These are phyloP conservation scores for Alisma plantagoaquatica DNA, from an alignment of 106 monocot genomes.

Conservation along the genomic window DNA sequence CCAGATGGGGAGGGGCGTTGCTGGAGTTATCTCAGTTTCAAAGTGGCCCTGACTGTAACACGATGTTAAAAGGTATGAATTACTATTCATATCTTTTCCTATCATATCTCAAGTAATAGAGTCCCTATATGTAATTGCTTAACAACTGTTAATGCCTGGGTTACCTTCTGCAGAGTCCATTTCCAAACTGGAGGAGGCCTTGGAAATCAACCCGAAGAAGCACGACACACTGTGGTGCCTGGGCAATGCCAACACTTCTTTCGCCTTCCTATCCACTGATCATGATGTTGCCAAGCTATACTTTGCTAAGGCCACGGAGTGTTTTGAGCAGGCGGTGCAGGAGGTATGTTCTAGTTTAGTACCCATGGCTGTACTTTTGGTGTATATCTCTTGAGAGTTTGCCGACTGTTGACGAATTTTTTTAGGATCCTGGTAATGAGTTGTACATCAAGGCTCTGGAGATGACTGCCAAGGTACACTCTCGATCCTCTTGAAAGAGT, in stretches of 20 bases:
- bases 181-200: slow-evolving; percentile 77
- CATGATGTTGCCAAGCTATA: slow-evolving; percentile 38
- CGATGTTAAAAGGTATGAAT: slow-evolving; percentile 33
- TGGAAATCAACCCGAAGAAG: slow-evolving; percentile 67
- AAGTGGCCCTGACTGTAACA: too few species aligned
- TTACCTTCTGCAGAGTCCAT: slow-evolving; percentile 38
- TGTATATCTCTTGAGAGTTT: too few species aligned
- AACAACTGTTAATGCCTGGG: background rate
- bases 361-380: background rate
- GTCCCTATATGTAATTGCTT: too few species aligned
- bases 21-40: too few species aligned
- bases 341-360: slow-evolving; percentile 23
- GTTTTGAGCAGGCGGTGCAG: slow-evolving; percentile 57
- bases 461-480: slow-evolving; percentile 50
- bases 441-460: slow-evolving; percentile 75
- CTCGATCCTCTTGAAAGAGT: too few species aligned
- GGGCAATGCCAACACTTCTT: slow-evolving; percentile 84
- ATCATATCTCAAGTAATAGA: background rate
- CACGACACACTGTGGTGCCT: slow-evolving; percentile 78
- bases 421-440: slow-evolving; percentile 73
- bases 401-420: too few species aligned
- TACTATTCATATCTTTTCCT: background rate
- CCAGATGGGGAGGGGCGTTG: too few species aligned
- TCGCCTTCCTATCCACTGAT: slow-evolving; percentile 48
- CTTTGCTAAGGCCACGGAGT: slow-evolving; percentile 55